These are phyloP conservation scores for Melanomma pulvis-pyrius DNA, from an alignment of 495 filamentous ascomycete genomes.

Conservation along the genomic window DNA sequence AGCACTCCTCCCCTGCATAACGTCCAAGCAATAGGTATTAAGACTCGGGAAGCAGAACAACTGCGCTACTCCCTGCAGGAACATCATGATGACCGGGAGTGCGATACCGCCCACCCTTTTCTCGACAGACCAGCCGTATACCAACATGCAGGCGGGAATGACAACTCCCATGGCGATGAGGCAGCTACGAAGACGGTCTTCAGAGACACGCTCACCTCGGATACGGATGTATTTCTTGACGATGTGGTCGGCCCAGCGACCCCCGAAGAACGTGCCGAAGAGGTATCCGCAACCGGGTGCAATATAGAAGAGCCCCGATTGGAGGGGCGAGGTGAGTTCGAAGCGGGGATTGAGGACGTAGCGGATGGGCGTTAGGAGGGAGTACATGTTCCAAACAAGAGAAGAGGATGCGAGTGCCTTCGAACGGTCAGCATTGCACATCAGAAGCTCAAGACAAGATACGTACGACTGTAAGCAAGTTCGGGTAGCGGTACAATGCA, in stretches of 20 bases:
- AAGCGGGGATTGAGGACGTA: constrained; percentile 76
- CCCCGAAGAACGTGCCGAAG: constrained; percentile 69
- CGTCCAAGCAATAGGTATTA: constrained; percentile 77
- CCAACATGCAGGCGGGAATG: constrained; percentile 66
- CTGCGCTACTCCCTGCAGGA: constrained; percentile 70
- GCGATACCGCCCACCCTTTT: constrained; percentile 66
- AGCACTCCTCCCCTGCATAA: constrained; percentile 65
- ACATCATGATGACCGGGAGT: constrained; percentile 69
- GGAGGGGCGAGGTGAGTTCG: constrained; percentile 65
- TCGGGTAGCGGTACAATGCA: constrained; percentile 62
- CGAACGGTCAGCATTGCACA: neutral
- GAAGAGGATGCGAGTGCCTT: constrained; percentile 60
- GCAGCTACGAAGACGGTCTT: constrained; percentile 68
- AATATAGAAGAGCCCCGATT: constrained; percentile 72
- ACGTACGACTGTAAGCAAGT: constrained; percentile 58
- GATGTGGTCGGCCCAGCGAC: constrained; percentile 68
- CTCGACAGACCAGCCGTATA: constrained; percentile 75
- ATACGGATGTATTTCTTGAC: constrained; percentile 66
- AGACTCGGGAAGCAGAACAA: constrained; percentile 72
- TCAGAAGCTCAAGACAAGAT: no score
- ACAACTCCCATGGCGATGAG: constrained; percentile 61
- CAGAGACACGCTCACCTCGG: constrained; percentile 63
- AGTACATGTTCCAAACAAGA: constrained; percentile 75
- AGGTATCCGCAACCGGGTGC: constrained; percentile 74
- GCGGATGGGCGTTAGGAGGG: constrained; percentile 71